Evolutionary conservation across 805 yeast species (phyloP).

Genomic region (Phaffomyces antillensis): DNA sequence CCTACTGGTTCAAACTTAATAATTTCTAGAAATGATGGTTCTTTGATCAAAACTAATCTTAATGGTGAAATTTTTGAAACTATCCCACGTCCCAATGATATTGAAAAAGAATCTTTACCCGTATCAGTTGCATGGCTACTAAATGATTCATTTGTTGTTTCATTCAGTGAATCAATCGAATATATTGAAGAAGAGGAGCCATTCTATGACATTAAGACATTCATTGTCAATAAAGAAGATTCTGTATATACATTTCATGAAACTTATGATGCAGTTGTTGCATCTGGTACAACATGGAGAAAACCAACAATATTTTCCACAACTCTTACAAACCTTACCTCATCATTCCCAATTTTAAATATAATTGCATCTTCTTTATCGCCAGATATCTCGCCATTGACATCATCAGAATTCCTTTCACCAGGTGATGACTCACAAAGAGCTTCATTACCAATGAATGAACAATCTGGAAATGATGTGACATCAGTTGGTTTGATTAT

Average conservation of each 20-base stretch:
- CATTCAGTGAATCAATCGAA: constrained; percentile 23
- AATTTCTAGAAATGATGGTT: constrained; percentile 10
- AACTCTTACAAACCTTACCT: constrained; percentile 35
- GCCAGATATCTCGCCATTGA: constrained; percentile 49
- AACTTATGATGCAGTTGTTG: constrained; percentile 40
- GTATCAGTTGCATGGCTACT: constrained; percentile 15
- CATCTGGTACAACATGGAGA: constrained; percentile 46
- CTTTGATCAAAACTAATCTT: constrained; percentile 9
- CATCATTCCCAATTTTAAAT: constrained; percentile 25
- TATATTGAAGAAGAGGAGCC: constrained; percentile 27
- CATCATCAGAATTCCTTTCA: constrained; percentile 30
- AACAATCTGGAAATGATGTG: constrained; percentile 57
- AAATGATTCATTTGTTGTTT: constrained; percentile 14
- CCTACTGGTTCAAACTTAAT: constrained; percentile 18
- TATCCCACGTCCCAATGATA: constrained; percentile 13
- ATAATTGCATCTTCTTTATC: constrained; percentile 58
- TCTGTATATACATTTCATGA: constrained; percentile 21
- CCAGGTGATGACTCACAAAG: constrained; percentile 63
- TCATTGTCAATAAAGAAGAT: constrained; percentile 12
- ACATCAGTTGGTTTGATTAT: constrained; percentile 64
- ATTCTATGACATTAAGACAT: constrained; percentile 18
- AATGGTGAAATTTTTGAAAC: constrained; percentile 8
- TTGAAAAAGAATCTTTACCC: constrained; percentile 12
- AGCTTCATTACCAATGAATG: constrained; percentile 69
- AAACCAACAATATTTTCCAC: constrained; percentile 38